Base-by-base conservation (phyloP, 768 basidiomycete species). In the Tephrocybe sp. region DNA sequence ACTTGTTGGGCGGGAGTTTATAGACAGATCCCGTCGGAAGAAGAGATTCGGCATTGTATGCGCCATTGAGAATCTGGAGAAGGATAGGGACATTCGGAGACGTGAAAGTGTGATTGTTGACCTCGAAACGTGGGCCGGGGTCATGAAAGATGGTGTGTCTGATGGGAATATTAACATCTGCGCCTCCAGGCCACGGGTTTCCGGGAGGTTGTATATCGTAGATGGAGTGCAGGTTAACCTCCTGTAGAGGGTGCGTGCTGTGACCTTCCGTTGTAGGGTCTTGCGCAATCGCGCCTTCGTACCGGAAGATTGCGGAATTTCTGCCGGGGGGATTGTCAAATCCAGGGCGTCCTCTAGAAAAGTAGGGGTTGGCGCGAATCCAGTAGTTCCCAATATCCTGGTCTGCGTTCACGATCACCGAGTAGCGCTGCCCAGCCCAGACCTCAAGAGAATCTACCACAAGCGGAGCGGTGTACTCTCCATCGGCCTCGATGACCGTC, bases 1-100 rank as follows among this genome's bases (percentile, higher is more conserved):
- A 66, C 43, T 74, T 66, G 56, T 80, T 75, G 1, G 59, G 47
- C 0, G 76, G 76, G 5, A 83, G 58, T 9, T 63, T 59, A 47
- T 72, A 79, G 4, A 79, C 67, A 13, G 67, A 63, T 13, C 76
- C 77, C 1, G 61, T 39, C 0, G 72, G 67, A 3, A 74, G 62
- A n/a, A 82, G 58, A 19, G 71, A 67, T 21, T 70, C 65, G 0
- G 73, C 69, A 1, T 49, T 54, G 16, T 65, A 60, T 2, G 70
- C 64, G 6, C 79, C 78, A 50, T 73, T 76, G 15, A 80, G 53
- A 38, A 79, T 75, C 27, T 55, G 54, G 3, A 51, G 36, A 21
- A 55, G 39, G 13, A 39, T 30, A 12, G 54, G 49, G 11, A 72
- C 67, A 19, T 61, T 64, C 0, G 78, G 78, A 2, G 73, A 60